Evolutionary conservation across 2,329 filamentous ascomycete genomes (phyloP).

Genomic region (Fusarium keratoplasticum): DNA sequence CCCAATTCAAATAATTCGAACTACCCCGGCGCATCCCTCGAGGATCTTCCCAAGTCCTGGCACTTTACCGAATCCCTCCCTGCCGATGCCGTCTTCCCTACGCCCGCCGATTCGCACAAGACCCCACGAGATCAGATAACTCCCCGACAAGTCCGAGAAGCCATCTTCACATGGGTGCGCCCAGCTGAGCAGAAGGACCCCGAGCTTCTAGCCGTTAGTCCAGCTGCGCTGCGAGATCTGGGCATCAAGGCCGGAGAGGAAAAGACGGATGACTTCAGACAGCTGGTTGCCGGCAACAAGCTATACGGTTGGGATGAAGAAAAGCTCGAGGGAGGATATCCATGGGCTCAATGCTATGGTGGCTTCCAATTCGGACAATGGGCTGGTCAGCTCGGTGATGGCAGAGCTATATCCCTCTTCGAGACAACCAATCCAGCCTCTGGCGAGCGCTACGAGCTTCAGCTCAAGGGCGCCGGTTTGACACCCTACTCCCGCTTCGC

Average conservation of each 20-base stretch:
- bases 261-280: constrained; percentile 77
- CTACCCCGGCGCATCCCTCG: constrained; percentile 55
- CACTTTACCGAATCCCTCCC: constrained; percentile 75
- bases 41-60: constrained; percentile 74
- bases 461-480: constrained; percentile 92
- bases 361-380: constrained; percentile 85
- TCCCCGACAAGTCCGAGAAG: constrained; percentile 85
- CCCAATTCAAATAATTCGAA: constrained; percentile 6
- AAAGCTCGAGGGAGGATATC: constrained; percentile 78
- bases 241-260: constrained; percentile 78
- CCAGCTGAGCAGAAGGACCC: constrained; percentile 79
- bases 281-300: constrained; percentile 84
- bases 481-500: constrained; percentile 98
- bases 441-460: constrained; percentile 84
- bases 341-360: constrained; percentile 98
- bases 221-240: constrained; percentile 82
- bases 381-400: constrained; percentile 96
- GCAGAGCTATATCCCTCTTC: constrained; percentile 92
- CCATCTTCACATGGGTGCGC: constrained; percentile 90
- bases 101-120: constrained; percentile 82
- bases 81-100: constrained; percentile 81
- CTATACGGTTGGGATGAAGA: constrained; percentile 82
- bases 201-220: constrained; percentile 85
- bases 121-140: constrained; percentile 81
- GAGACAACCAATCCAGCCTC: constrained; percentile 83